Evolutionary conservation across 352 stramenopile genomes (phyloP).

Genomic region (Pythium sukuiense): DNA sequence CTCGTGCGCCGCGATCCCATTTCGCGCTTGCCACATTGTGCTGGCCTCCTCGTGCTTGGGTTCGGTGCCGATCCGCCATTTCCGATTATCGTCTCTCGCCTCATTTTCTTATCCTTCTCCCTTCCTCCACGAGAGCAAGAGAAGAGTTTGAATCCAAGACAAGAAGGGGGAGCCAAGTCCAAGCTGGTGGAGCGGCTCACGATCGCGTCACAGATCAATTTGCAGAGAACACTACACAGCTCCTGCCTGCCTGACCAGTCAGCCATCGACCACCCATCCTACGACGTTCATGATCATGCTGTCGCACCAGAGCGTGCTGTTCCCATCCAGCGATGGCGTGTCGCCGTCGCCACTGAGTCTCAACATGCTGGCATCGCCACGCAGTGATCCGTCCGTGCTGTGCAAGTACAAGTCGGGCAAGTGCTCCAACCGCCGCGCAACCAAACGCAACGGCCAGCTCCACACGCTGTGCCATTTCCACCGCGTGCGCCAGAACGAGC

Average conservation of each 20-base stretch:
- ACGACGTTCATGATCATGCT: constrained; percentile 10
- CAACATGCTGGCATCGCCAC: constrained; percentile 37
- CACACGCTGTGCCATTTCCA: constrained; percentile 88
- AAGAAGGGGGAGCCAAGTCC: not conserved
- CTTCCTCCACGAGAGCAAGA: constrained; percentile 10
- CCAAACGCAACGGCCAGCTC: constrained; percentile 83
- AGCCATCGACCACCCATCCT: not conserved
- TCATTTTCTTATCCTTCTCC: constrained; percentile 15
- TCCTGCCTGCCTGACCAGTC: not conserved
- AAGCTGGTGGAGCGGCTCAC: not conserved
- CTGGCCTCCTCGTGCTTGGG: constrained; percentile 17
- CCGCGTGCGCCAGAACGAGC: constrained; percentile 78
- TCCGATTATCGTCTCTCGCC: constrained; percentile 2
- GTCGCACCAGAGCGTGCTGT: constrained; percentile 11
- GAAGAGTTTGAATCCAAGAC: not conserved
- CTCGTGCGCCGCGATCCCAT: constrained; percentile 1
- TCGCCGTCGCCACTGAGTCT: constrained; percentile 14
- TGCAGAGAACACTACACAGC: constrained; percentile 6
- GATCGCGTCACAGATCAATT: constrained; percentile 19
- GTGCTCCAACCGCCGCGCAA: constrained; percentile 77
- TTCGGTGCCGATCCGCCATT: constrained; percentile 16
- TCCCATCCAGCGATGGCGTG: constrained; percentile 12
- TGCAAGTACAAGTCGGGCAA: constrained; percentile 90
- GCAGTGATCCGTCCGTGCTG: constrained; percentile 47
- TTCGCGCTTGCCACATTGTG: constrained; percentile 21